Percentiles rank a stretch among this genome's conserved stretches.
These are phyloP conservation scores for Debaryomyces tyrocola DNA, from an alignment of 805 yeast genomes.

Conservation along the genomic window DNA sequence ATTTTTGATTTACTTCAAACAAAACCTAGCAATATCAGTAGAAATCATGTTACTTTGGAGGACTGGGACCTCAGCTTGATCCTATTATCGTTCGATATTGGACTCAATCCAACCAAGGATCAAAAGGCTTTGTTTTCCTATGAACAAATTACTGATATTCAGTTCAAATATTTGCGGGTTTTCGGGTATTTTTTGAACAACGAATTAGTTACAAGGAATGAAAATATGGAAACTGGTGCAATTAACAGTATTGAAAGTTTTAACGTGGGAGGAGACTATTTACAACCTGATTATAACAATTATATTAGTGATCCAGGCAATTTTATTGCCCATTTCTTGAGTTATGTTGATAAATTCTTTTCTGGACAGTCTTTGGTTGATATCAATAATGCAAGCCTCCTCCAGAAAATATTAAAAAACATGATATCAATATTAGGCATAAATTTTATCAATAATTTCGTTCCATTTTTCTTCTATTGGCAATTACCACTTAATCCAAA, in stretches of 20 bases:
- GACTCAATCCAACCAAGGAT: slow-evolving; percentile 9
- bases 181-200: slow-evolving; percentile 34
- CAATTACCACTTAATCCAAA: slow-evolving; percentile 18
- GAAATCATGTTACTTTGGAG: slow-evolving; percentile 43
- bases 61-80: slow-evolving; percentile 45
- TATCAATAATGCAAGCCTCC: slow-evolving; percentile 20
- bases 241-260: neutral
- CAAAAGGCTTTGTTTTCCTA: slow-evolving; percentile 15
- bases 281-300: slow-evolving; percentile 42
- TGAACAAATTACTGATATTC: slow-evolving; percentile 31
- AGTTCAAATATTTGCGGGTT: slow-evolving; percentile 39
- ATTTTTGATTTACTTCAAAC: slow-evolving; percentile 31
- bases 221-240: slow-evolving; percentile 10
- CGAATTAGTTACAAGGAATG: slow-evolving; percentile 22
- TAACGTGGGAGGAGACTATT: slow-evolving; percentile 8
- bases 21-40: slow-evolving; percentile 36
- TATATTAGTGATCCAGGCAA: slow-evolving; percentile 44
- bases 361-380: slow-evolving; percentile 20
- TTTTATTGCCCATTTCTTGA: slow-evolving; percentile 39
- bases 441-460: slow-evolving; percentile 44
- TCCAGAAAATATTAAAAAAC: slow-evolving; percentile 22
- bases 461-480: slow-evolving; percentile 51
- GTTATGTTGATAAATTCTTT: slow-evolving; percentile 33
- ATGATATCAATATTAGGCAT: slow-evolving; percentile 41
- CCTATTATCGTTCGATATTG: slow-evolving; percentile 22